Evolutionary conservation across 2,329 filamentous ascomycete genomes (phyloP).

Genomic region (Byssothecium circinans): DNA sequence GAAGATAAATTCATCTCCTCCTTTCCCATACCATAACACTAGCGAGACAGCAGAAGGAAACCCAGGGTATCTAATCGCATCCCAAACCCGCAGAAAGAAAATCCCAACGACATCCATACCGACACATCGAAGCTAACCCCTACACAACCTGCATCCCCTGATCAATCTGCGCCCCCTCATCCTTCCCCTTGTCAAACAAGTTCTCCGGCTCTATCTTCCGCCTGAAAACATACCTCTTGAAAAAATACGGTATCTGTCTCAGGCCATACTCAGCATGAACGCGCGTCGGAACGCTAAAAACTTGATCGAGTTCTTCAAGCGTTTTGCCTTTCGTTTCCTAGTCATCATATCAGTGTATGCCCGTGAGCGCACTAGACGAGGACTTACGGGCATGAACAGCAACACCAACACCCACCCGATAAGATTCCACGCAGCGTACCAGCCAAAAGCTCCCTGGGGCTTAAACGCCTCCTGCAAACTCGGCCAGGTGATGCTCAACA

Average conservation of each 20-base stretch:
- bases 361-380: no score
- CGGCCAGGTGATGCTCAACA: conserved; percentile 56
- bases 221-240: conserved; percentile 31
- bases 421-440: conserved; percentile 57
- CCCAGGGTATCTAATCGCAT: no score
- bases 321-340: conserved; percentile 49
- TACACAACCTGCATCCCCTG: conserved; percentile 12
- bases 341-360: neutral
- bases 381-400: conserved; percentile 49
- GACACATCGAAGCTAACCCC: no score
- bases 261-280: conserved; percentile 29
- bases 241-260: conserved; percentile 36
- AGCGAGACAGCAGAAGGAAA: no score
- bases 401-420: conserved; percentile 54
- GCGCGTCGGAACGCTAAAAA: conserved; percentile 56
- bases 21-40: no score
- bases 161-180: conserved; percentile 1
- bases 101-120: no score
- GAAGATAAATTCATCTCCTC: no score
- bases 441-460: conserved; percentile 55
- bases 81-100: no score
- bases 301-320: conserved; percentile 50
- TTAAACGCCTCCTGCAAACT: conserved; percentile 50
- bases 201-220: conserved; percentile 14
- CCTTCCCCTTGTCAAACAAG: conserved; percentile 11